Percentiles rank a stretch among this genome's conserved stretches.
Evolutionary conservation across 306 rosid species (phyloP).

Genomic region (Cucumis hystrix): DNA sequence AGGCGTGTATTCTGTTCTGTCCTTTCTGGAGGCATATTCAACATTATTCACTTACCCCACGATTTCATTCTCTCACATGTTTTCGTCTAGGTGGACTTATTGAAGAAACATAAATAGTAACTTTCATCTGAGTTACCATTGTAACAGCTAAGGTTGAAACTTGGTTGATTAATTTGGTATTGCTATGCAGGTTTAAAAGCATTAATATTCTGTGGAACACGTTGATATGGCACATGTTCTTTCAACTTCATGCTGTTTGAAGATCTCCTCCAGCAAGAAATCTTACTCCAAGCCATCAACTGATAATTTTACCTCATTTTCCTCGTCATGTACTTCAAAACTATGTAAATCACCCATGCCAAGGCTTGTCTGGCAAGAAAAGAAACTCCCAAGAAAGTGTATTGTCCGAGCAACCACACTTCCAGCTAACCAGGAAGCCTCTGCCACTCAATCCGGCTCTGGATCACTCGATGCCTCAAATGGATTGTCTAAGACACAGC

Average conservation of each 20-base stretch:
- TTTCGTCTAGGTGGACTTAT: background rate
- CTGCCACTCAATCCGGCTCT: constrained; percentile 36
- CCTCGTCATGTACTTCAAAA: constrained; percentile 18
- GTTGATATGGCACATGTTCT: constrained; percentile 61
- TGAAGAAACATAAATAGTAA: background rate
- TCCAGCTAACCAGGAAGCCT: constrained; percentile 38
- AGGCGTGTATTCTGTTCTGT: background rate
- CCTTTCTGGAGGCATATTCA: background rate
- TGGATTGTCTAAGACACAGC: constrained; percentile 44
- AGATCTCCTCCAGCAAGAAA: constrained; percentile 37
- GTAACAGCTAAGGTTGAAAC: background rate
- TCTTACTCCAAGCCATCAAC: constrained; percentile 26
- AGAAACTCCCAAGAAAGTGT: constrained; percentile 23
- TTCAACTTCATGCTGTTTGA: constrained; percentile 57
- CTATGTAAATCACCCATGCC: constrained; percentile 28
- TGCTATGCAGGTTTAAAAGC: constrained; percentile 25
- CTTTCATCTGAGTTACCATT: background rate
- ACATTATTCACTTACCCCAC: background rate
- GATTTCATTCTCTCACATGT: too few species aligned
- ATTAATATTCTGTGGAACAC: background rate
- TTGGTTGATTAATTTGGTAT: background rate
- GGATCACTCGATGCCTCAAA: constrained; percentile 14
- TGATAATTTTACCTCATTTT: constrained; percentile 28
- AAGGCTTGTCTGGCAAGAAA: constrained; percentile 27
- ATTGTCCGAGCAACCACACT: constrained; percentile 36